These are phyloP conservation scores for Chaetothyriales sp. DNA, from an alignment of 2,329 filamentous ascomycete species.

Conservation along the genomic window DNA sequence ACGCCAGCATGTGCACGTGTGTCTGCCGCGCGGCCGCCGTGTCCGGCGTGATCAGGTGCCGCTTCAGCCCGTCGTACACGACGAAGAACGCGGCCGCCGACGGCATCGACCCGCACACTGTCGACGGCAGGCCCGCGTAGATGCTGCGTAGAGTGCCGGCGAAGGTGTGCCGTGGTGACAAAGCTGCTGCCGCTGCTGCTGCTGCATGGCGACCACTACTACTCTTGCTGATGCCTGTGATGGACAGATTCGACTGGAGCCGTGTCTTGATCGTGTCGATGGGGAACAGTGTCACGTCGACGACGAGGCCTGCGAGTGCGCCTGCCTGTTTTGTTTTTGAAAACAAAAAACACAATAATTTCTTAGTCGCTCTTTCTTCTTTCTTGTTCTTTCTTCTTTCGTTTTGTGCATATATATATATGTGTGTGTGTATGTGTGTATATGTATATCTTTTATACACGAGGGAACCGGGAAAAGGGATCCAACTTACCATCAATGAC, in stretches of 20 bases:
- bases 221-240: constrained; percentile 39
- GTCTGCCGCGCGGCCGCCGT: constrained; percentile 22
- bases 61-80: constrained; percentile 70
- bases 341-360: no score
- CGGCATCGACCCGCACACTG: constrained; percentile 79
- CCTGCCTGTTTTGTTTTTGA: constrained; percentile 44
- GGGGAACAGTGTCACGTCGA: constrained; percentile 91
- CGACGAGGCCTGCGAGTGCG: constrained; percentile 81
- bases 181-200: constrained; percentile 33
- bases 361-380: constrained; percentile 1
- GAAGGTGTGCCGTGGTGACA: constrained; percentile 32
- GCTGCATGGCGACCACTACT: no score
- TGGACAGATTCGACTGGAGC: constrained; percentile 66
- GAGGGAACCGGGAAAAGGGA: not conserved
- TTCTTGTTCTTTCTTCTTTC: no score
- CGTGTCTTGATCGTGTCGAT: constrained; percentile 98
- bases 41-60: constrained; percentile 28
- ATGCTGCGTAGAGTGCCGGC: constrained; percentile 81
- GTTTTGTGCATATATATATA: not conserved
- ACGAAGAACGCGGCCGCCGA: constrained; percentile 96
- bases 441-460: not conserved
- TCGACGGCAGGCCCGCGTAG: constrained; percentile 81
- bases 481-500: constrained; percentile 5
- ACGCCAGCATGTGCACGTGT: constrained; percentile 64
- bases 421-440: not conserved